Evolutionary conservation across 345 rosid species (phyloP), one percentile per base, ranked within the genome.

Genomic region (Kernera saxatilis): DNA sequence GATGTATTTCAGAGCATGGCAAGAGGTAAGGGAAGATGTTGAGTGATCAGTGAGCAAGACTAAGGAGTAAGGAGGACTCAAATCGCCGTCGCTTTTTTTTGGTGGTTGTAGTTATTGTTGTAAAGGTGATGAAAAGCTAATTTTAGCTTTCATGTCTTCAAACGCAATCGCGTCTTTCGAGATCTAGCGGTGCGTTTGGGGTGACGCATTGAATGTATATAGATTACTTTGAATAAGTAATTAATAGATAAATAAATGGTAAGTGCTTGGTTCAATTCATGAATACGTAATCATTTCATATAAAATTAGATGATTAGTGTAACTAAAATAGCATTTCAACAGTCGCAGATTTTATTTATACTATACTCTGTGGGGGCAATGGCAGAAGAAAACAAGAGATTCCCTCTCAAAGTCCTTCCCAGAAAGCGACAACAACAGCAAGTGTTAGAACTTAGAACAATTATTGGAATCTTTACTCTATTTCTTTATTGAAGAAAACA

Each of bases 401-500:
- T 46, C 51, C 45, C 21, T 39, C 23, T 26, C 6, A 64, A 64
- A 27, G 17, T 6, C 9, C 35, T 21, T 14, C 4, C 2, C 7
- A 49, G 17, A 19, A 74, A 50, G 53, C 58, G 74, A 75, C 74
- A 75, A 53, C 74, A 69, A 43, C 50, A 60, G 43, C 69, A 15
- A 69, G 8, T 17, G 57, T 68, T 75, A 13, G 21, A 65, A 57
- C 36, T 39, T 13, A 2, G 17, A 69, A 53, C 70, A 63, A 46
- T 62, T 69, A 63, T 69, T 62, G 79, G 71, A 69, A 76, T 76
- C 79, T 61, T 48, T 57, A 18, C 17, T 59, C 40, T 51, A 13
- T 60, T 67, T 59, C 40, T 59, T 51, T 75, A 68, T 52, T 75
- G 43, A 17, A 21, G 0, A 41, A 41, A 23, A 56, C 53, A 74